Conservation (phyloP, 768 basidiomycete genomes). For the Suillus alpinus region DNA sequence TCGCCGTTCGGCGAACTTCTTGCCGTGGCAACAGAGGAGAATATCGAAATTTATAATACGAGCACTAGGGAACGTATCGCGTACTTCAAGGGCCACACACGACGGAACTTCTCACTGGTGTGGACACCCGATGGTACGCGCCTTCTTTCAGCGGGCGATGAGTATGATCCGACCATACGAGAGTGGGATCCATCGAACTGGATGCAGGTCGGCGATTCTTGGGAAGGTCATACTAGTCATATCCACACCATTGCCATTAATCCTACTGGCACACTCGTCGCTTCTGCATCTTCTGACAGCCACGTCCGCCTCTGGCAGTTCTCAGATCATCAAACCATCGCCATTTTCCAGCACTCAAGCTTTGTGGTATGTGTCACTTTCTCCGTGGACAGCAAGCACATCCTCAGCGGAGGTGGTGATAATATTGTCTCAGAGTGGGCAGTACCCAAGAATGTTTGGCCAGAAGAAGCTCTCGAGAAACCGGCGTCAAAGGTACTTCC, state of each 20-base stretch:
- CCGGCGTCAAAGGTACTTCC: too few relatives aligned
- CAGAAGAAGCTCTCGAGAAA: too few relatives aligned
- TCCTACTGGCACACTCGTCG: not conserved
- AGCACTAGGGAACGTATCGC: too few relatives aligned
- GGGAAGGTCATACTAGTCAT: not conserved
- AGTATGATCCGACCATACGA: not conserved
- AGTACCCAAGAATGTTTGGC: too few relatives aligned
- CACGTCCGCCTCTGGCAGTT: not conserved
- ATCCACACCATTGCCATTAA: not conserved
- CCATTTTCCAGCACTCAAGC: not conserved
- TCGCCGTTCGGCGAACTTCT: not conserved
- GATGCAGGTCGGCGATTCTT: not conserved
- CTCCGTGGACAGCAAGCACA: not conserved
- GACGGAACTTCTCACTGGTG: too few relatives aligned
- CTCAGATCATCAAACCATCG: not conserved
- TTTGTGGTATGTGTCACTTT: not conserved
- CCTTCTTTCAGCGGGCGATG: too few relatives aligned
- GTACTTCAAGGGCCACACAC: too few relatives aligned
- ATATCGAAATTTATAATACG: not conserved
- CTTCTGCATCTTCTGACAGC: not conserved
- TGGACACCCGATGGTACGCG: too few relatives aligned
- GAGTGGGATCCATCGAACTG: not conserved
- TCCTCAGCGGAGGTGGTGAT: not conserved
- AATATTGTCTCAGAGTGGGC: not conserved
- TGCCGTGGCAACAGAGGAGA: not conserved